Evolutionary conservation across 768 basidiomycete genomes (phyloP).

Genomic region (Galerina sulciceps): DNA sequence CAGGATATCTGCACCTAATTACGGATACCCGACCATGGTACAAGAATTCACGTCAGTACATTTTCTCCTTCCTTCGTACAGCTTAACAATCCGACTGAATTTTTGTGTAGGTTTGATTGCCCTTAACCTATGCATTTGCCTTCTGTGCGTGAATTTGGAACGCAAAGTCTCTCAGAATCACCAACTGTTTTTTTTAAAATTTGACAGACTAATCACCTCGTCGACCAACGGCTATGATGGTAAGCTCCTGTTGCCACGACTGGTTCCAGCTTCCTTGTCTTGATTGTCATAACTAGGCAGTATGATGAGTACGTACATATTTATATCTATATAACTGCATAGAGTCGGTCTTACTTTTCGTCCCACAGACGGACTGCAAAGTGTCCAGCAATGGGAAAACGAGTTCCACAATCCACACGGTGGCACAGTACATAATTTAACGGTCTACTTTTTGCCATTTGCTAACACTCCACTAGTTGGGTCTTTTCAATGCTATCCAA

Average conservation of each 20-base stretch:
- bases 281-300: conserved; percentile 38
- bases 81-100: background rate
- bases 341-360: background rate
- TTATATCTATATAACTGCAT: background rate
- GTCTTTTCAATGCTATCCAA: conserved; percentile 67
- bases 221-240: conserved; percentile 65
- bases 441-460: background rate
- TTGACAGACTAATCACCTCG: conserved; percentile 56
- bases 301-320: conserved; percentile 53
- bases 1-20: conserved; percentile 49
- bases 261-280: conserved; percentile 19
- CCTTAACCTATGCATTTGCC: conserved; percentile 60
- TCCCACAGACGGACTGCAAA: conserved; percentile 55
- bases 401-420: conserved; percentile 56
- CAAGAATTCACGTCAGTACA: conserved; percentile 53
- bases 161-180: conserved; percentile 19
- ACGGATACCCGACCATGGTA: conserved; percentile 59
- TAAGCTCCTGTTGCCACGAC: conserved; percentile 22
- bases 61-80: background rate
- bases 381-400: conserved; percentile 55
- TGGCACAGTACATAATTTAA: conserved; percentile 34
- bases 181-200: background rate
- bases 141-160: conserved; percentile 43
- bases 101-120: conserved; percentile 42
- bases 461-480: conserved; percentile 33